These are phyloP conservation scores for Termitomyces sp. DNA, from an alignment of 768 basidiomycete genomes.

Conservation along the genomic window DNA sequence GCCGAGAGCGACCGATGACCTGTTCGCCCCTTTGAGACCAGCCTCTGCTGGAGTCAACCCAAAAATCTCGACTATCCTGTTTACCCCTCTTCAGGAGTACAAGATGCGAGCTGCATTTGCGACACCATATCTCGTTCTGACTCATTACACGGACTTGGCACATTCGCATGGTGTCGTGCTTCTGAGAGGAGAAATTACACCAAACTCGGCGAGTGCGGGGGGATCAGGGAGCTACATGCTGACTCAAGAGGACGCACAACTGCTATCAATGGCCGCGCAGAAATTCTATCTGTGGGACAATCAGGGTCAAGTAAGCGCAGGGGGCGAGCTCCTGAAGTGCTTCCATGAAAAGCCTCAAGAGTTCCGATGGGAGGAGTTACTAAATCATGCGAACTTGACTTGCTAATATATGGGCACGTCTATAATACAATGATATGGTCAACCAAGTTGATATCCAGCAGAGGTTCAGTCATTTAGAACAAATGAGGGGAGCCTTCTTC, in stretches of 20 bases:
- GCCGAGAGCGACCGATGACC: constrained; percentile 43
- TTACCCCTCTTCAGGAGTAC: constrained; percentile 93
- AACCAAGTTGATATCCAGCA: neutral
- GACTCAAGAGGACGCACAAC: constrained; percentile 76
- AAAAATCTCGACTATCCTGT: constrained; percentile 71
- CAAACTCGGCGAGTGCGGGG: constrained; percentile 37
- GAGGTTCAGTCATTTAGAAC: constrained; percentile 7
- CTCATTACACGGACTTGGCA: constrained; percentile 87
- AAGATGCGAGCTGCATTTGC: constrained; percentile 80
- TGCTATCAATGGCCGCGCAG: constrained; percentile 76
- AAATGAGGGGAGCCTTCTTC: constrained; percentile 41
- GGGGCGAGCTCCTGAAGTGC: constrained; percentile 47
- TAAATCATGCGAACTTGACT: constrained; percentile 43
- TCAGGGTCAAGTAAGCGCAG: constrained; percentile 27
- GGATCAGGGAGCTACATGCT: constrained; percentile 51
- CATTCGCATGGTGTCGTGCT: constrained; percentile 77
- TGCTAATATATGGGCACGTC: constrained; percentile 10
- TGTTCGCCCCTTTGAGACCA: constrained; percentile 32
- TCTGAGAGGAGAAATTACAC: constrained; percentile 87
- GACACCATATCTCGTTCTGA: constrained; percentile 86
- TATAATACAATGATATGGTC: neutral
- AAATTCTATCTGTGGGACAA: constrained; percentile 74
- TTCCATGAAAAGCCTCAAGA: constrained; percentile 78
- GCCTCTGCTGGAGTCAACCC: constrained; percentile 27
- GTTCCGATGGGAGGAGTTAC: constrained; percentile 79